Percentiles rank a stretch among this genome's conserved stretches.
Conservation (phyloP, 2,329 filamentous ascomycete genomes). For the Arthrinium puccinioides region DNA sequence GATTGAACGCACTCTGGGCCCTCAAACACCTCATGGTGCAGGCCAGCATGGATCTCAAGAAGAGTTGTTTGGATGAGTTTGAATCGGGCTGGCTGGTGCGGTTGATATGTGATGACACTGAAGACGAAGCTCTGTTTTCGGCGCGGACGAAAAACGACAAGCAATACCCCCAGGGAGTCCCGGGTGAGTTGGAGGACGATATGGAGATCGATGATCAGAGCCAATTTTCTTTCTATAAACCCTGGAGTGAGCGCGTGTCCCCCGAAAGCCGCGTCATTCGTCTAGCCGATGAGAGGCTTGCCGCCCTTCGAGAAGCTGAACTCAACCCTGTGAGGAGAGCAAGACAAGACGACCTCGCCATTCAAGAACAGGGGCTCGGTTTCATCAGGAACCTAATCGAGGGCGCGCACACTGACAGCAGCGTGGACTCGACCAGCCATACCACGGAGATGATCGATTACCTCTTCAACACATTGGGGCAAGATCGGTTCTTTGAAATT, state of each 20-base stretch:
- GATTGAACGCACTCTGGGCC: conserved; percentile 85
- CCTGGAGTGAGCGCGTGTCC: conserved; percentile 6
- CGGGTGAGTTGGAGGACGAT: conserved; percentile 48
- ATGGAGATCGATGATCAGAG: conserved; percentile 47
- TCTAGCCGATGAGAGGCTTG: conserved; percentile 41
- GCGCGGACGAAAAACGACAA: conserved; percentile 25
- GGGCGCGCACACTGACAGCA: conserved; percentile 40
- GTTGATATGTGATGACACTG: conserved; percentile 60
- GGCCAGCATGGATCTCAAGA: conserved; percentile 65
- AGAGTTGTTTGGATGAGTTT: conserved; percentile 69
- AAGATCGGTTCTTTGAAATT: conserved; percentile 73
- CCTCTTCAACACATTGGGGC: conserved; percentile 67
- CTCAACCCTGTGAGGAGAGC: conserved; percentile 60
- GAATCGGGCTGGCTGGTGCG: conserved; percentile 74
- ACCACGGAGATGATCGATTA: conserved; percentile 75
- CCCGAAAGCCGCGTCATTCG: conserved; percentile 27
- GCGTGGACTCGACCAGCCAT: conserved; percentile 41
- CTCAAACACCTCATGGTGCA: conserved; percentile 82
- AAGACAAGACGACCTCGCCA: conserved; percentile 69
- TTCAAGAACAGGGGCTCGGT: conserved; percentile 87
- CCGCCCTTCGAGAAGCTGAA: conserved; percentile 55
- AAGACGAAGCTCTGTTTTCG: conserved; percentile 41
- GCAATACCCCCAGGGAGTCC: conserved; percentile 11
- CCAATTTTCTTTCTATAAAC: conserved; percentile 13
- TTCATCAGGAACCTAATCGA: conserved; percentile 86